Base-by-base conservation (phyloP, 768 basidiomycete species). In the Kwoniella botswanensis region DNA sequence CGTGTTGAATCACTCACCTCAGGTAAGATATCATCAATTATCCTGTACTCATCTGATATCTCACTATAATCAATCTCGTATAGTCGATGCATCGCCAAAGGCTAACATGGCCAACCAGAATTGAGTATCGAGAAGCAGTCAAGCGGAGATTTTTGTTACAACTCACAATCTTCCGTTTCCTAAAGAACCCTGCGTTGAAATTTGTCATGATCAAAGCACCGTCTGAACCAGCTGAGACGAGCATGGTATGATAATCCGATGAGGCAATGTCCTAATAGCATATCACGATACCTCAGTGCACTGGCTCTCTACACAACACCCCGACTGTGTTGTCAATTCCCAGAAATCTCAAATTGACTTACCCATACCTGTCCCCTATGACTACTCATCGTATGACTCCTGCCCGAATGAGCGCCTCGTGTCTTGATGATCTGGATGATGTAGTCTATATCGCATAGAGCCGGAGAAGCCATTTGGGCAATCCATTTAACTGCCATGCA, bases 21-120 rank as follows among this genome's bases (percentile, higher is more conserved):
- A 1, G 94, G 93, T 7, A 91, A 82, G 75, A 96, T 90, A 24
- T 88, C 88, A 68, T 98, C 96, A n/a, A 94, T 84, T 90, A 98
- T 93, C 24, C 95, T 87, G 79, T 88, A 94, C 70, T 92, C 89
- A 22, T 88, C 88, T 0, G 88, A 88, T 7, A 86, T 88, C 52
- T 91, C 89, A 75, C 89, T 93, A 76, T 92, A 93, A 83, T 98
- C 96, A 63, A 98, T 86, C 78, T 92, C 92, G 76, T 89, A 97
- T 18, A 96, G 86, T 41, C 76, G 72, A 42, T 78, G 82, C 89
- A 54, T 61, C 18, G 63, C 41, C 26, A 81, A 57, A 53, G 73
- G 71, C 68, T 64, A 42, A 54, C 7, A 35, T 35, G 35, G 35
- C n/a, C 24, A 21, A 43, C 65, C 21, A 17, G 54, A 0, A 55